Evolutionary conservation across 768 basidiomycete genomes (phyloP), one percentile per base, ranked within the genome.

Genomic region (Suillus bovinus): DNA sequence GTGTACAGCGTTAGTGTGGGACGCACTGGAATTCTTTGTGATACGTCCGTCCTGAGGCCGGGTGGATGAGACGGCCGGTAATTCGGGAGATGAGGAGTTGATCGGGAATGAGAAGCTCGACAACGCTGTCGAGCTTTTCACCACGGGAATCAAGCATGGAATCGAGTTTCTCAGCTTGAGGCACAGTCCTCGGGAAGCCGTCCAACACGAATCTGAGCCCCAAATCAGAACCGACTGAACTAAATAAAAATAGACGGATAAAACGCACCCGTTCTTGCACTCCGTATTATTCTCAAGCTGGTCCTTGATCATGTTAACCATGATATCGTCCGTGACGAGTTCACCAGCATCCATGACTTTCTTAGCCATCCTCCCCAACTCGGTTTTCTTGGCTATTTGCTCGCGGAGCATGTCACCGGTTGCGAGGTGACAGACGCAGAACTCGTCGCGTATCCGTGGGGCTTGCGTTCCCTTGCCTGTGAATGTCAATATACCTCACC

Each of bases 351-450:
- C 96, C 91, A 99, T 97, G 74, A 99, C 88, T 77, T 94, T 95
- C 84, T 99, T 99, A 22, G 97, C 97, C 69, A 91, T 85, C 52
- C 90, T 78, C 64, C 97, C 97, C 46, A 99, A 86, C 47, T 85
- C 79, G 5, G 97, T 97, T 79, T 96, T 90, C 73, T 87, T 76
- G 39, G 86, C 72, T 64, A 99, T 94, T 76, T 99, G 94, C 66
- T 94, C 93, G 56, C 97, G 90, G 62, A 99, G 84, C 94, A 99
- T 96, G 81, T 99, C 97, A 22, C 97, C 97, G 34, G 97, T 99
- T 29, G 97, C 96, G 69, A 99, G 81, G 80, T 99, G 97, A 82
- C 97, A 99, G 50, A 99, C 87, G 73, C 94, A 96, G 82, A 91
- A 99, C 71, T 92, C 85, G 65, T 94, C 88, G 58, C 89, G 87